Conservation (phyloP, 768 basidiomycete genomes). For the Macrolepiota fuliginosa region DNA sequence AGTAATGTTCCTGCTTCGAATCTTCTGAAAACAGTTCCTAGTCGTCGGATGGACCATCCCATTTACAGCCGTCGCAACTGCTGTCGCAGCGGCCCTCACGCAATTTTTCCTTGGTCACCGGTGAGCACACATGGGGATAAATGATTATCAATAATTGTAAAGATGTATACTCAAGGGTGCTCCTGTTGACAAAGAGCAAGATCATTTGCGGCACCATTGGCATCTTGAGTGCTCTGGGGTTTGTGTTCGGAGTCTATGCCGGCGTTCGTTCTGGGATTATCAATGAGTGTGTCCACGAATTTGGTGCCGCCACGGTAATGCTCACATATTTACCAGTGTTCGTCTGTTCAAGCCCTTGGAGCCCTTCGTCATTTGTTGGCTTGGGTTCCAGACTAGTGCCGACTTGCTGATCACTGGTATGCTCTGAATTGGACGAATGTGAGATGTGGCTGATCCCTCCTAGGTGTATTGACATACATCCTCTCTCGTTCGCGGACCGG, state of each 20-base stretch:
- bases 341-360: conserved; percentile 32
- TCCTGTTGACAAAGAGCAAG: conserved; percentile 24
- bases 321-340: conserved; percentile 22
- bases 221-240: conserved; percentile 24
- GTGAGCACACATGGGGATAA: conserved; percentile 14
- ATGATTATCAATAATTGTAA: background rate
- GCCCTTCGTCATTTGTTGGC: conserved; percentile 38
- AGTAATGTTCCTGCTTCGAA: background rate
- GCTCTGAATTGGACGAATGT: conserved; percentile 12
- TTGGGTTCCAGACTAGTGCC: conserved; percentile 37
- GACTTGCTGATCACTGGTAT: conserved; percentile 43
- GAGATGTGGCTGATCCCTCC: background rate
- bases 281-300: conserved; percentile 25
- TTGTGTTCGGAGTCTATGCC: conserved; percentile 36
- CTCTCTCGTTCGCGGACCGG: conserved; percentile 42
- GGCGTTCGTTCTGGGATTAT: conserved; percentile 37
- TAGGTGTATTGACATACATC: conserved; percentile 20
- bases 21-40: conserved; percentile 14
- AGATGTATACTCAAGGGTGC: conserved; percentile 10
- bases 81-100: conserved; percentile 42
- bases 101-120: conserved; percentile 45
- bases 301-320: background rate
- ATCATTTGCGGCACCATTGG: conserved; percentile 16
- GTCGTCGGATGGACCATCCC: conserved; percentile 44
- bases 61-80: conserved; percentile 42